Evolutionary conservation across 2,329 filamentous ascomycete species (phyloP).

Genomic region (Epichloe sylvatica): DNA sequence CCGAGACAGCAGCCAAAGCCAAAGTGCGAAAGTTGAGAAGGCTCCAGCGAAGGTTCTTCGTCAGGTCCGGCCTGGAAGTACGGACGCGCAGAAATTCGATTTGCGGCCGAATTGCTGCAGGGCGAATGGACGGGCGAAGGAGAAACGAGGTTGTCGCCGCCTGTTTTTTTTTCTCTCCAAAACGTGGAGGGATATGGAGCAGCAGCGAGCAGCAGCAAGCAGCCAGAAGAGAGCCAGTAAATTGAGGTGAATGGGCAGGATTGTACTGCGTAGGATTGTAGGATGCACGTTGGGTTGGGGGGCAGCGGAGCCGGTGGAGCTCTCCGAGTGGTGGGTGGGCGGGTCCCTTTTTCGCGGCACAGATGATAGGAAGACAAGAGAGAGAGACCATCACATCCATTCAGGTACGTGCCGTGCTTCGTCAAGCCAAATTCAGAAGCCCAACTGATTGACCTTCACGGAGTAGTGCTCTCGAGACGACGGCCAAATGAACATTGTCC

Average conservation of each 20-base stretch:
- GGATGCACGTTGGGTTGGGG: neutral
- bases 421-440: no score
- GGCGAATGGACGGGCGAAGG: neutral
- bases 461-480: no score
- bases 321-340: conserved; percentile 3
- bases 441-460: no score
- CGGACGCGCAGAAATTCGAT: neutral
- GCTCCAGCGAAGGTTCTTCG: neutral
- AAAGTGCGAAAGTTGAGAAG: neutral
- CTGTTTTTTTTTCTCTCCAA: neutral
- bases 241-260: conserved; percentile 2
- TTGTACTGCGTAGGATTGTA: neutral
- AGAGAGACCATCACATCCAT: no score
- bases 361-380: neutral
- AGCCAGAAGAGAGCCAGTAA: neutral
- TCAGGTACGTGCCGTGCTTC: no score
- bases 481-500: no score
- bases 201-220: neutral
- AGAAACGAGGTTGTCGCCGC: conserved; percentile 5
- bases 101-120: neutral
- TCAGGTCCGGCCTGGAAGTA: neutral
- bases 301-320: conserved; percentile 6
- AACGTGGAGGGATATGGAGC: neutral
- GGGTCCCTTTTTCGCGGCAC: neutral
- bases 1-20: neutral